These are phyloP conservation scores for Fusarium bactridioides DNA, from an alignment of 2,329 filamentous ascomycete species.

Conservation along the genomic window DNA sequence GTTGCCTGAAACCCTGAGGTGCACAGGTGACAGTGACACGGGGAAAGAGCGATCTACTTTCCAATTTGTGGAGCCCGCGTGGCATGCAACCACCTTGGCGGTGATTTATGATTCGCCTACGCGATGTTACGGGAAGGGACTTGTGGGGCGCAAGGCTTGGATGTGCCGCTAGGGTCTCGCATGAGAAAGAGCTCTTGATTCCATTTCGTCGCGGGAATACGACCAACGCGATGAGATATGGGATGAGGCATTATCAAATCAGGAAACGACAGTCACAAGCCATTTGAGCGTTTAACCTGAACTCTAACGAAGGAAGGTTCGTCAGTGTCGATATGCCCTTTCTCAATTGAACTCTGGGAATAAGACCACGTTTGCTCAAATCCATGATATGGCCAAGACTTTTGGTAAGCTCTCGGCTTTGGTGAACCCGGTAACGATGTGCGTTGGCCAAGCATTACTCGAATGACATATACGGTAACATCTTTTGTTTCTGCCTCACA, in stretches of 20 bases:
- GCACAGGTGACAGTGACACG: slow-evolving; percentile 23
- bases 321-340: background rate
- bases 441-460: slow-evolving; percentile 11
- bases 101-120: background rate
- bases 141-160: slow-evolving; percentile 27
- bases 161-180: slow-evolving; percentile 12
- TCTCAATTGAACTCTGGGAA: background rate
- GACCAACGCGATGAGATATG: slow-evolving; percentile 7
- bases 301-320: background rate
- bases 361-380: background rate
- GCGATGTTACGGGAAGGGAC: background rate
- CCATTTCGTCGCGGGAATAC: slow-evolving; percentile 10
- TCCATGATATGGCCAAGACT: slow-evolving; percentile 30
- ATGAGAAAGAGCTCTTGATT: background rate
- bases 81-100: slow-evolving; percentile 5
- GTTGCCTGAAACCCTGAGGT: background rate
- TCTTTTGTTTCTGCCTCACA: slow-evolving; percentile 5
- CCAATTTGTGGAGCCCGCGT: slow-evolving; percentile 13
- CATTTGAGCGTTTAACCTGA: background rate
- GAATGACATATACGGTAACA: background rate
- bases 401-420: slow-evolving; percentile 18
- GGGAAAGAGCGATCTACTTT: slow-evolving; percentile 27
- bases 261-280: background rate
- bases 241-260: background rate
- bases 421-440: slow-evolving; percentile 17